Evolutionary conservation across 169 alveolate species (phyloP), one percentile per base, ranked within the genome.

Genomic region (Cryptosporidium canis): DNA sequence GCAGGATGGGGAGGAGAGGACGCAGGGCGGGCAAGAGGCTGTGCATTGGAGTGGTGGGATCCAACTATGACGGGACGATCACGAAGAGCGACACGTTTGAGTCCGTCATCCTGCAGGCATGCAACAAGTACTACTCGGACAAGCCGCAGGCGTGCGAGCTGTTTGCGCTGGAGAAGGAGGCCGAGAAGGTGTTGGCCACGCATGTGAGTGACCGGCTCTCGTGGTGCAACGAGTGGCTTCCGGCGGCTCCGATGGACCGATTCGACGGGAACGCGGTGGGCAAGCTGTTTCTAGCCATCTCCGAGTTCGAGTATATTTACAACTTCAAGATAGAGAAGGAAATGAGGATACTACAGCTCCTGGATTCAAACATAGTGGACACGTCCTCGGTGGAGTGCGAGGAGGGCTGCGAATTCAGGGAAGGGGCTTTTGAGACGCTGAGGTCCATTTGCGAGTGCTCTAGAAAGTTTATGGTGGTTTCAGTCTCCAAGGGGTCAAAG

Each of bases 361-460:
- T 77, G 16, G 39, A 77, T 29, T 11, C 47, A 6, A 21, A 56
- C n/a, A 77, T 77, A n/a, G 87, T 77, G 5, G 65, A 77, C n/a
- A 39, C 33, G 1, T 77, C 87, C 11, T 77, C 87, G 18, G 4
- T 58, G 3, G 48, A 24, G 14, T 55, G 65, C 35, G 37, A 41
- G 24, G 72, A 77, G 21, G 87, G 87, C 29, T 77, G 87, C 61
- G 72, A 58, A 61, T 77, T 77, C 16, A 77, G 72, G 58, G 87
- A 77, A 24, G 72, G 72, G 9, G 87, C 87, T 3, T 44, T 21
- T 16, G 87, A 77, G 14, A 77, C 87, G 0, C n/a, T 77, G 31
- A 51, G 37, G 11, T 31, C 47, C 14, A 37, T 77, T 3, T 43
- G 72, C 31, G 53, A 43, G 3, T 41, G 8, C 44, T 39, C 87